A percentile compares a stretch with the other conserved stretches of the same genome.
phyloP scores from a whole-genome alignment of 768 basidiomycete species.

The Crucibulum laeve region DNA sequence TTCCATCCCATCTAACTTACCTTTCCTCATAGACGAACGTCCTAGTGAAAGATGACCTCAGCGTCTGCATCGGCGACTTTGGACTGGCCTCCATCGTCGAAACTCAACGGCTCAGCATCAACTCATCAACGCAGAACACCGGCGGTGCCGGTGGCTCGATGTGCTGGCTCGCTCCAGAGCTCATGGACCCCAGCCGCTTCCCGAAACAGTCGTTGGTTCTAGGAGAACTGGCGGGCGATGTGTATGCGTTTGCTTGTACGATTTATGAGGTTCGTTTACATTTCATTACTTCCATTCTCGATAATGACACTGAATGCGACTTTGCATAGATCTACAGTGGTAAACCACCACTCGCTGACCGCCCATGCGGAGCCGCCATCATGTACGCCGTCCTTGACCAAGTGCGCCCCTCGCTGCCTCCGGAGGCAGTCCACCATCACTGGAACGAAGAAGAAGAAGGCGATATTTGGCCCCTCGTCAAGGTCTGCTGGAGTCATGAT shows the following conservation, averaged over 20 bases:
- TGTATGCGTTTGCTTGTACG: conserved; percentile 11
- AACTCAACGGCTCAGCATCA: conserved; percentile 6
- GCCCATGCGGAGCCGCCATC: background rate
- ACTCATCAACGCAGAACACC: background rate
- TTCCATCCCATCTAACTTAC: too few species aligned
- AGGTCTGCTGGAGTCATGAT: too few species aligned
- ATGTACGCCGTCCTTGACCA: background rate
- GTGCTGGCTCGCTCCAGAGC: conserved; percentile 7
- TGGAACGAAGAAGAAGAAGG: too few species aligned
- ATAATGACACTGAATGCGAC: background rate
- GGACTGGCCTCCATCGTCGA: conserved; percentile 11
- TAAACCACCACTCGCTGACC: conserved; percentile 4
- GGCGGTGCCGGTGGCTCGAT: too few species aligned
- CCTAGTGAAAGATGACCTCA: conserved; percentile 6
- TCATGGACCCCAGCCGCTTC: background rate
- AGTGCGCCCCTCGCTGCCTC: background rate
- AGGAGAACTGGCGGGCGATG: conserved; percentile 7
- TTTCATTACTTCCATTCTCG: background rate
- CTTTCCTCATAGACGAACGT: conserved; percentile 14
- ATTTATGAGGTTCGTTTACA: conserved; percentile 9
- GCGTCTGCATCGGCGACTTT: conserved; percentile 11
- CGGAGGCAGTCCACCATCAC: too few species aligned
- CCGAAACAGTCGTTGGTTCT: background rate
- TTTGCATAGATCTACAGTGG: conserved; percentile 9
- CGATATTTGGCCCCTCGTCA: too few species aligned